These are phyloP conservation scores for Vanrija sp. DNA, from an alignment of 1,284 basidiomycete species.

Conservation along the genomic window DNA sequence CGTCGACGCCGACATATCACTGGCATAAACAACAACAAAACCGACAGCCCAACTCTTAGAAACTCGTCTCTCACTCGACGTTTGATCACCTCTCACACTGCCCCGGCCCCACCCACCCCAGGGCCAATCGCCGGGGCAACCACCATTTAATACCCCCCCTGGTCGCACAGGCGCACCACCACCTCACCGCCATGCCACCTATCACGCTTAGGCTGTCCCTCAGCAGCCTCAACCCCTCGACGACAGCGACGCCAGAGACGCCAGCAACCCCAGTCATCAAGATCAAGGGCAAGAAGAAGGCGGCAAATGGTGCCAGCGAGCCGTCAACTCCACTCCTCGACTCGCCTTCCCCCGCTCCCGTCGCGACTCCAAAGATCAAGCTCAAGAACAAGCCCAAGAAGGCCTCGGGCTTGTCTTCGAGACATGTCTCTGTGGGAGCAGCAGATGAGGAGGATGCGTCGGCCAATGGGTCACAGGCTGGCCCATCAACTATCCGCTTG, in stretches of 20 bases:
- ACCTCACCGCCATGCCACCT: constrained; percentile 19
- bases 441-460: no score
- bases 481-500: background rate
- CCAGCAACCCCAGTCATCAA: background rate
- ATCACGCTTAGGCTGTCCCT: constrained; percentile 41
- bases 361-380: background rate
- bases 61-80: background rate
- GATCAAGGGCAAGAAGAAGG: constrained; percentile 7
- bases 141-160: background rate
- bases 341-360: background rate
- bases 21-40: no score
- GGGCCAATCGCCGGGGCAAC: background rate
- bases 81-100: background rate
- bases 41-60: no score
- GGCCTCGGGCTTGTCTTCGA: background rate
- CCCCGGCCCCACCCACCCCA: background rate
- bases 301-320: background rate
- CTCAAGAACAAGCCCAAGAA: background rate
- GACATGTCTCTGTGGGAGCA: no score
- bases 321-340: background rate
- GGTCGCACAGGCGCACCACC: background rate
- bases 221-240: constrained; percentile 7
- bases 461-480: background rate
- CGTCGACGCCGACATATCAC: no score
- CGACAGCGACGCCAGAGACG: background rate